phyloP scores from a whole-genome alignment of 1,284 basidiomycete genomes.

The Vanrija sp. region DNA sequence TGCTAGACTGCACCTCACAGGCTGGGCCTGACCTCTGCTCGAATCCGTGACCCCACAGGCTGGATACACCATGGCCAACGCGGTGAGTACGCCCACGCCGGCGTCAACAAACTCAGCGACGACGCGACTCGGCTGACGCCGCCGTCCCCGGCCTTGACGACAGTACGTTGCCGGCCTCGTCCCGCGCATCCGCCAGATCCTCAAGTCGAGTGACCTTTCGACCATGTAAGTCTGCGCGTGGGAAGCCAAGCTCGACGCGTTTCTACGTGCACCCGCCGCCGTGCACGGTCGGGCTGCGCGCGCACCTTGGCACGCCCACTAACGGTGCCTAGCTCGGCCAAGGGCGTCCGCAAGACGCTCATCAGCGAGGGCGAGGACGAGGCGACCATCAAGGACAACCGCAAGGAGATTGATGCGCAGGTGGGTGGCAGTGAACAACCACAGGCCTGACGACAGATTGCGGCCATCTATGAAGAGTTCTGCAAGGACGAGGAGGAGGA shows the following conservation, averaged over 20 bases:
- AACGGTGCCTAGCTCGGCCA: conserved; percentile 40
- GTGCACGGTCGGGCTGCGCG: not conserved
- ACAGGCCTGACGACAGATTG: conserved; percentile 26
- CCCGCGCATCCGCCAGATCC: conserved; percentile 32
- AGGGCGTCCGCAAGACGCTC: conserved; percentile 44
- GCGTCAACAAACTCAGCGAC: not conserved
- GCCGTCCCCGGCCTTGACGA: not conserved
- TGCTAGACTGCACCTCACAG: too few species aligned
- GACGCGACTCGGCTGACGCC: not conserved
- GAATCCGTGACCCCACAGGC: not conserved
- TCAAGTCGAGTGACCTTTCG: conserved; percentile 30
- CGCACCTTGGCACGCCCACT: not conserved
- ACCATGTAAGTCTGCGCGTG: conserved; percentile 28
- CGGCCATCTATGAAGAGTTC: conserved; percentile 36
- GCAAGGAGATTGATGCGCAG: conserved; percentile 38
- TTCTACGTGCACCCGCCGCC: too few species aligned
- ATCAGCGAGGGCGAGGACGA: conserved; percentile 38
- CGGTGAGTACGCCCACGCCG: not conserved
- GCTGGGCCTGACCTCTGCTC: not conserved
- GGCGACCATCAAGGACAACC: conserved; percentile 35
- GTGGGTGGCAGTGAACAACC: conserved; percentile 20
- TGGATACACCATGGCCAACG: not conserved
- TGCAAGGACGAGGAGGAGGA: conserved; percentile 11
- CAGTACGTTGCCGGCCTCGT: conserved; percentile 28
- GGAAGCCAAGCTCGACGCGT: not conserved